These are phyloP conservation scores for Xylaria grammica DNA, from an alignment of 495 filamentous ascomycete species.

Conservation along the genomic window DNA sequence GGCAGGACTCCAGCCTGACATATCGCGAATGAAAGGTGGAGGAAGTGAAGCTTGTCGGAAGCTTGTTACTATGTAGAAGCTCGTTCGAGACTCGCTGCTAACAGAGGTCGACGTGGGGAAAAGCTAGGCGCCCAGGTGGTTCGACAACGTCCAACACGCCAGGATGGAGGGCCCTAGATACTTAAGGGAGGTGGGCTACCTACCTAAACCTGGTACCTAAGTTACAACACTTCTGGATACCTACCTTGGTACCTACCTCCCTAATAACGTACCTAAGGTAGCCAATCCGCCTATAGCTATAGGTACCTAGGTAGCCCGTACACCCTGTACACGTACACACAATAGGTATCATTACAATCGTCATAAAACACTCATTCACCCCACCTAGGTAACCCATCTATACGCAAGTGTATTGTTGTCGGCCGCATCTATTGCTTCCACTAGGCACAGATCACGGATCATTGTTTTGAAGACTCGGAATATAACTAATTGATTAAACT, in stretches of 20 bases:
- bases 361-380: too few species aligned
- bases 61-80: too few species aligned
- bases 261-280: background rate
- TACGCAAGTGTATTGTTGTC: too few species aligned
- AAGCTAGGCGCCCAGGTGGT: background rate
- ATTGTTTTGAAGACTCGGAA: background rate
- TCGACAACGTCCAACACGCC: too few species aligned
- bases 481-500: background rate
- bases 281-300: background rate
- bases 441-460: background rate
- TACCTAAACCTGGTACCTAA: too few species aligned
- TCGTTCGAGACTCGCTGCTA: too few species aligned
- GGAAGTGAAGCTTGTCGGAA: background rate
- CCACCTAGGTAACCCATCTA: background rate
- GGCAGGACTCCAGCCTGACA: slow-evolving; percentile 24
- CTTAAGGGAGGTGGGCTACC: too few species aligned
- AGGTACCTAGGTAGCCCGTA: slow-evolving; percentile 1
- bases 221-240: background rate
- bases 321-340: too few species aligned
- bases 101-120: background rate
- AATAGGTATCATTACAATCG: too few species aligned
- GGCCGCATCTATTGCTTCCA: too few species aligned
- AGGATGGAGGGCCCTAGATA: too few species aligned
- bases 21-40: slow-evolving; percentile 10
- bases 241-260: background rate